These are phyloP conservation scores for Heritiera fomes DNA, from an alignment of 345 rosid species.

Conservation along the genomic window DNA sequence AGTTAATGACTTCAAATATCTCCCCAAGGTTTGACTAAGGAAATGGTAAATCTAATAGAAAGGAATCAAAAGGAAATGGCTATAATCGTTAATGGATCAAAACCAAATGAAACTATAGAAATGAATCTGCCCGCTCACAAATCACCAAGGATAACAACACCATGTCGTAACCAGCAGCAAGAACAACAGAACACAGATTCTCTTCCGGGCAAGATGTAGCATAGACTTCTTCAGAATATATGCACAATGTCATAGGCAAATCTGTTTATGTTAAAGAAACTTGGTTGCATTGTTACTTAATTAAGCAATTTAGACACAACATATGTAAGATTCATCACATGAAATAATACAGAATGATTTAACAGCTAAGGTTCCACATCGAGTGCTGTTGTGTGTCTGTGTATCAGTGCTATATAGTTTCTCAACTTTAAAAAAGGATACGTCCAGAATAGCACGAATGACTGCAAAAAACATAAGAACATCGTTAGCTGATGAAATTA, in stretches of 20 bases:
- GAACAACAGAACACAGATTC: not conserved
- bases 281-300: not conserved
- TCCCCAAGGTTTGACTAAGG: not conserved
- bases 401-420: not conserved
- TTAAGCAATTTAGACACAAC: too few relatives aligned
- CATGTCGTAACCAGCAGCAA: not conserved
- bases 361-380: not conserved
- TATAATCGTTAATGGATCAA: not conserved
- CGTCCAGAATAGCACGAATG: conserved; percentile 99
- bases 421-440: conserved; percentile 56
- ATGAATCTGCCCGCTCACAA: not conserved
- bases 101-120: not conserved
- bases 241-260: conserved; percentile 96
- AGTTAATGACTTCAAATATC: not conserved
- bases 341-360: not conserved
- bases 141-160: not conserved
- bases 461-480: conserved; percentile 56
- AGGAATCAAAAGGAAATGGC: not conserved
- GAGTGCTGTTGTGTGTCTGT: not conserved
- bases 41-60: not conserved
- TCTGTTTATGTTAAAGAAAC: conserved; percentile 62
- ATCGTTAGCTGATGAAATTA: conserved; percentile 15
- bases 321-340: not conserved
- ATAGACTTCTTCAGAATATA: conserved; percentile 60
- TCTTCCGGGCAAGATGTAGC: conserved; percentile 14